Evolutionary conservation across 2,329 filamentous ascomycete species (phyloP).

Genomic region (Aureobasidium pullulans): DNA sequence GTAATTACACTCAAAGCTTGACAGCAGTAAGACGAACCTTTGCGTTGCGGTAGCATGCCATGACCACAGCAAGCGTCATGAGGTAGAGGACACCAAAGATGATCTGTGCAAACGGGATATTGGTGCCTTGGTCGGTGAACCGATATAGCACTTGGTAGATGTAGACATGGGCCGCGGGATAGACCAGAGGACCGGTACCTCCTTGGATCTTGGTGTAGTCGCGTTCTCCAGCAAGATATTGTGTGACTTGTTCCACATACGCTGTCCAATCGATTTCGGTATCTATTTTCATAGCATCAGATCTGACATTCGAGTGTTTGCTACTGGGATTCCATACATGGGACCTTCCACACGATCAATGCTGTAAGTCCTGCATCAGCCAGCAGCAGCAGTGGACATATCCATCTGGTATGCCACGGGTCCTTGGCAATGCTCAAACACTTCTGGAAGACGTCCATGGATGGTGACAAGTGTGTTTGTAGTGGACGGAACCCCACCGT

Average conservation of each 20-base stretch:
- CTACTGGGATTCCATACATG: constrained; percentile 51
- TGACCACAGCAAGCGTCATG: constrained; percentile 63
- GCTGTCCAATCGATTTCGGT: constrained; percentile 97
- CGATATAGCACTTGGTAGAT: constrained; percentile 74
- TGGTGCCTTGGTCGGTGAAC: constrained; percentile 64
- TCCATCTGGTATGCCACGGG: constrained; percentile 52
- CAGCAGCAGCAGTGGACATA: constrained; percentile 59
- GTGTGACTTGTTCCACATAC: constrained; percentile 88
- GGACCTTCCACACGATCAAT: constrained; percentile 70
- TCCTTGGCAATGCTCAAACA: constrained; percentile 41
- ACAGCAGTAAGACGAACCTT: background rate
- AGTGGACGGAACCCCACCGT: background rate
- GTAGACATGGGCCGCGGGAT: constrained; percentile 90
- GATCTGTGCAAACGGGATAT: constrained; percentile 75
- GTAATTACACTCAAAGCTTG: background rate
- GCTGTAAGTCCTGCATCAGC: constrained; percentile 65
- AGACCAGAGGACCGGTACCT: constrained; percentile 86
- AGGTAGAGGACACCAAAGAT: constrained; percentile 79
- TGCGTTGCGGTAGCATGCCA: constrained; percentile 72
- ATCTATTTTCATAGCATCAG: constrained; percentile 45
- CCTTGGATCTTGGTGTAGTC: constrained; percentile 83
- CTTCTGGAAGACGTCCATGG: constrained; percentile 32
- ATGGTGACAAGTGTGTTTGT: background rate
- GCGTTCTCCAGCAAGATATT: constrained; percentile 75
- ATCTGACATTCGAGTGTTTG: background rate